phyloP scores from a whole-genome alignment of 2,329 filamentous ascomycete species.

The Sclerotinia trifoliorum region DNA sequence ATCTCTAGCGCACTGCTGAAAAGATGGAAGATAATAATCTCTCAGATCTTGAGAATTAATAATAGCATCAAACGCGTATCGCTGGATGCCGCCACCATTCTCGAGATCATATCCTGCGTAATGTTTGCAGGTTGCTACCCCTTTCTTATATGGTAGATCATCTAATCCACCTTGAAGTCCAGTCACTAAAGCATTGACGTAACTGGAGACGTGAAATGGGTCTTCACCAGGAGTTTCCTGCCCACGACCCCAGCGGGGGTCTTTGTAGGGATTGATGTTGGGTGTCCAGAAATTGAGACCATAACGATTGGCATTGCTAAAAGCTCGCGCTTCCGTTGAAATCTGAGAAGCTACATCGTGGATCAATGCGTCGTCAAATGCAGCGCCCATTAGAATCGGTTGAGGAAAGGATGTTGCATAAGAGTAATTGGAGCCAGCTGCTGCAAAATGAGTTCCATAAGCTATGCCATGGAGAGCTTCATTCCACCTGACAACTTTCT shows the following conservation, averaged over 20 bases:
- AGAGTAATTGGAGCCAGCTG: slow-evolving; percentile 49
- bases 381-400: slow-evolving; percentile 60
- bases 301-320: slow-evolving; percentile 57
- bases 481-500: slow-evolving; percentile 45
- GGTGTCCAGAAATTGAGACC: slow-evolving; percentile 63
- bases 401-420: slow-evolving; percentile 65
- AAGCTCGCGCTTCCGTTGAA: slow-evolving; percentile 61
- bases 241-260: slow-evolving; percentile 62
- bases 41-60: slow-evolving; percentile 61
- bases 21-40: slow-evolving; percentile 67
- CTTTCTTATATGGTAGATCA: slow-evolving; percentile 43
- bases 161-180: slow-evolving; percentile 52
- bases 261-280: slow-evolving; percentile 64
- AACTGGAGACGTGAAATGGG: slow-evolving; percentile 49
- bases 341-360: slow-evolving; percentile 54
- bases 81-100: slow-evolving; percentile 44
- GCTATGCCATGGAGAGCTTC: slow-evolving; percentile 64
- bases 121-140: slow-evolving; percentile 60
- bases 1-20: slow-evolving; percentile 61
- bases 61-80: slow-evolving; percentile 55
- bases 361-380: slow-evolving; percentile 64
- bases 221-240: slow-evolving; percentile 62
- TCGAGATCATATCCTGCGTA: slow-evolving; percentile 57
- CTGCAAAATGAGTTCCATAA: slow-evolving; percentile 53
- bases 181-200: slow-evolving; percentile 52